Evolutionary conservation across 176 grass and related monocot species (phyloP).

Genomic region (Raddia distichophylla): DNA sequence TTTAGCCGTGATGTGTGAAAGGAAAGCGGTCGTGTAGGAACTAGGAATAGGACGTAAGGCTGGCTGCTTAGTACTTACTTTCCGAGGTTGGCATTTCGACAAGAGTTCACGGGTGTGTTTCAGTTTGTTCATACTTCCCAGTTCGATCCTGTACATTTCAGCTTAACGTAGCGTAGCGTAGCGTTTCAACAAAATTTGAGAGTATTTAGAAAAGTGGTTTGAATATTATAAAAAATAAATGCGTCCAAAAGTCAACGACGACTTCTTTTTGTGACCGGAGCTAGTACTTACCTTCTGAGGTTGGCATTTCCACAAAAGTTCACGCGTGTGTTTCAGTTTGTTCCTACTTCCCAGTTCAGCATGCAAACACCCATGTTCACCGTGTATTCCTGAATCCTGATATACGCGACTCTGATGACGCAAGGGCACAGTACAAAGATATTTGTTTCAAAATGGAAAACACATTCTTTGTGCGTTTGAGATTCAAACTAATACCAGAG

Average conservation of each 20-base stretch:
- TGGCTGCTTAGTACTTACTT: neutral
- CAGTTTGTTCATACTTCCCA: neutral
- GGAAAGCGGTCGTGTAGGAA: slow-evolving; percentile 28
- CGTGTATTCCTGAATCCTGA: neutral
- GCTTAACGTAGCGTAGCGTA: too few relatives aligned
- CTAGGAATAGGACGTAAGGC: neutral
- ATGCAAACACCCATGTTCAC: neutral
- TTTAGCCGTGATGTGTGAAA: slow-evolving; percentile 26
- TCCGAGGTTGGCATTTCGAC: slow-evolving; percentile 19
- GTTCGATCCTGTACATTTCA: too few relatives aligned
- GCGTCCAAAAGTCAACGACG: too few relatives aligned
- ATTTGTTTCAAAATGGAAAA: too few relatives aligned
- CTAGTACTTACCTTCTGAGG: slow-evolving; percentile 16
- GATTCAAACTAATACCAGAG: neutral
- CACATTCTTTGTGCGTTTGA: neutral
- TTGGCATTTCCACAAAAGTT: slow-evolving; percentile 30
- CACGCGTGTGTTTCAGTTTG: slow-evolving; percentile 20
- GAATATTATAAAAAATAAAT: too few relatives aligned
- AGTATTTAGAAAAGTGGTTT: too few relatives aligned
- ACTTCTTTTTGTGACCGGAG: too few relatives aligned
- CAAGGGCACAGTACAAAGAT: neutral
- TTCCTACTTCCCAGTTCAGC: neutral
- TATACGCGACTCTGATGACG: neutral
- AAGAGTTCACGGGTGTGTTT: slow-evolving; percentile 39
- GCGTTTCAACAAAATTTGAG: too few relatives aligned